phyloP scores from a whole-genome alignment of 2,329 filamentous ascomycete species.

The Diaporthe caulivora region DNA sequence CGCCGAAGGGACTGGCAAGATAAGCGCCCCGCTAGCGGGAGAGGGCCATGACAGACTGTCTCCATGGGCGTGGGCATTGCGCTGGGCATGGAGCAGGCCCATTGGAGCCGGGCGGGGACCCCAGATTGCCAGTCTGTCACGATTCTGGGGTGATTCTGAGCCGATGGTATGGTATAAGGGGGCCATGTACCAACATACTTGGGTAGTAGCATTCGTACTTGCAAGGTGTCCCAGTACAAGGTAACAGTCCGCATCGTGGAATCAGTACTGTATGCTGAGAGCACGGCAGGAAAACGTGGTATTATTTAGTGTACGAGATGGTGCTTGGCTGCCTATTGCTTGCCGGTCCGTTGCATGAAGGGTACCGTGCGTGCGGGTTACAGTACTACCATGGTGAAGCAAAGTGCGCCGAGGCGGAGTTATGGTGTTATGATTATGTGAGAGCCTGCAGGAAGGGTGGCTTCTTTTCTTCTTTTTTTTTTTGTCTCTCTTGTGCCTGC shows the following conservation, averaged over 20 bases:
- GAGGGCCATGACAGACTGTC: constrained; percentile 19
- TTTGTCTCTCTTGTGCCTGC: background rate
- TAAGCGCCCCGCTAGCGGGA: constrained; percentile 35
- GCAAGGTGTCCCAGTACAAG: constrained; percentile 8
- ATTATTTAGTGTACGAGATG: constrained; percentile 6
- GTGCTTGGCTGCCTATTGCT: constrained; percentile 22
- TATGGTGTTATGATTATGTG: constrained; percentile 22
- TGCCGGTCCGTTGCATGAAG: constrained; percentile 31
- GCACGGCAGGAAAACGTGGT: background rate
- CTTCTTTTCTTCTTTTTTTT: background rate
- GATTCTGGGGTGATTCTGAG: constrained; percentile 38
- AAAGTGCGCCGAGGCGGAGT: constrained; percentile 27
- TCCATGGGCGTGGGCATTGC: constrained; percentile 29
- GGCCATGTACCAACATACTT: background rate
- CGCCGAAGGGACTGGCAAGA: constrained; percentile 32
- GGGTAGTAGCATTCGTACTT: background rate
- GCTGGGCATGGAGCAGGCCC: constrained; percentile 18
- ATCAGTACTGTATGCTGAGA: constrained; percentile 4
- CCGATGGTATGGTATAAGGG: constrained; percentile 19
- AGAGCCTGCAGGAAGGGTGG: constrained; percentile 15
- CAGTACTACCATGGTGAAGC: constrained; percentile 16
- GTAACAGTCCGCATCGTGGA: background rate
- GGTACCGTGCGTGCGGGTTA: constrained; percentile 27
- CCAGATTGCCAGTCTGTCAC: constrained; percentile 37
- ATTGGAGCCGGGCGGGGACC: constrained; percentile 33